phyloP scores from a whole-genome alignment of 768 basidiomycete genomes.

The Cystofilobasidium bisporidii region DNA sequence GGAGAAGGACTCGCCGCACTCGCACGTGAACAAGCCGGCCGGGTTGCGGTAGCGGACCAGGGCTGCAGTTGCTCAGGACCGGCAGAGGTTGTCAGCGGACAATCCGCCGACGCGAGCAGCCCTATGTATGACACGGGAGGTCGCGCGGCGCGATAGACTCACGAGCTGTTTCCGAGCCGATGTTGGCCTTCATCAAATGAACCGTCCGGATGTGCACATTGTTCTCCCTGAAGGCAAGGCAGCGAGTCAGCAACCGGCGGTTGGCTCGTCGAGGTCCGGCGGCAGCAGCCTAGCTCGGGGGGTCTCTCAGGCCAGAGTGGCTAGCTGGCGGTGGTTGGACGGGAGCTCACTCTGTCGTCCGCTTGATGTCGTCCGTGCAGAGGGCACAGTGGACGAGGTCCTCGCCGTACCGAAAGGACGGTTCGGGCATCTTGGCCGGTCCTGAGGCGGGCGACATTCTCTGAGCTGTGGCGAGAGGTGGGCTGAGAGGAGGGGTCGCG shows the following conservation, averaged over 20 bases:
- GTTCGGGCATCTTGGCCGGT: no score
- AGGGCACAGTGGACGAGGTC: not conserved
- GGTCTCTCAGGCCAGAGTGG: no score
- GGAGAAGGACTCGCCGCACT: not conserved
- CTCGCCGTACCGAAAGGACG: not conserved
- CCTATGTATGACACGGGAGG: no score
- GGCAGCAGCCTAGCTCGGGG: no score
- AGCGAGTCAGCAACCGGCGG: not conserved
- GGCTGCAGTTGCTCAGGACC: not conserved
- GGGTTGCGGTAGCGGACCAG: not conserved
- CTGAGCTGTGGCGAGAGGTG: not conserved
- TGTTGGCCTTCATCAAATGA: slow-evolving; percentile 4
- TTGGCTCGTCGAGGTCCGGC: not conserved
- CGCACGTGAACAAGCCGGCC: not conserved
- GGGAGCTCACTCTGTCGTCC: not conserved
- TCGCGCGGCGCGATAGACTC: not conserved
- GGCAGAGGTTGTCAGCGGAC: no score
- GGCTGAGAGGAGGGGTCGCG: no score
- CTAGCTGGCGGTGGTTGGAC: no score
- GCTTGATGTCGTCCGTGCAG: slow-evolving; percentile 3
- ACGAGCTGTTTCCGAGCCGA: not conserved
- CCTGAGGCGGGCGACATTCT: not conserved
- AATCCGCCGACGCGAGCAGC: no score
- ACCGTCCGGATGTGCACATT: not conserved
- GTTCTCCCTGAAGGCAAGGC: not conserved